These are phyloP conservation scores for Pseudomonodictys pantanalensis DNA, from an alignment of 495 filamentous ascomycete species.

Conservation along the genomic window DNA sequence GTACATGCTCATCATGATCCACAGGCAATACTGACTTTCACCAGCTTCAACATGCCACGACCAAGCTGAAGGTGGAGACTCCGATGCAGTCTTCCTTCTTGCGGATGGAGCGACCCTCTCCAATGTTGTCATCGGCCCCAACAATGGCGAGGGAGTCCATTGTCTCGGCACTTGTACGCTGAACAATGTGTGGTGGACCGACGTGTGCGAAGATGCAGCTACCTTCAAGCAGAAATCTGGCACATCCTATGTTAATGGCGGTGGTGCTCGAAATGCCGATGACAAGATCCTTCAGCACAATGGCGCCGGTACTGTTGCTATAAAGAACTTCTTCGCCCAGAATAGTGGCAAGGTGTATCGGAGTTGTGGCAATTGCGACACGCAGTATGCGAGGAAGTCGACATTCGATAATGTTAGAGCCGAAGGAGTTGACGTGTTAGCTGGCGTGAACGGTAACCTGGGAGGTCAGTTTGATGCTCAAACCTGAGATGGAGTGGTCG, in stretches of 20 bases:
- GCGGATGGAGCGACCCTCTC: slow-evolving; percentile 44
- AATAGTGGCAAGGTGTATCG: slow-evolving; percentile 31
- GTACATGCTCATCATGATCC: slow-evolving; percentile 28
- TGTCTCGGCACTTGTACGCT: slow-evolving; percentile 47
- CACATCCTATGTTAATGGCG: slow-evolving; percentile 52
- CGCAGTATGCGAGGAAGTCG: slow-evolving; percentile 20
- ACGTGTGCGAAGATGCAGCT: slow-evolving; percentile 41
- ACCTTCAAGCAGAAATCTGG: slow-evolving; percentile 43
- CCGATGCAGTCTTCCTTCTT: slow-evolving; percentile 45
- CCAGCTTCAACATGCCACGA: slow-evolving; percentile 37
- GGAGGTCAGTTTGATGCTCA: slow-evolving; percentile 23
- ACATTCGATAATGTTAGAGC: slow-evolving; percentile 24
- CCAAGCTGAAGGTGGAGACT: slow-evolving; percentile 40
- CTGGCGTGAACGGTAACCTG: slow-evolving; percentile 29
- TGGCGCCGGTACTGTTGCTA: slow-evolving; percentile 52
- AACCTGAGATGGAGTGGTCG: not conserved
- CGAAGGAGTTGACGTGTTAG: slow-evolving; percentile 11
- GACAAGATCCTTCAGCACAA: slow-evolving; percentile 69
- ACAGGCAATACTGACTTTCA: not conserved
- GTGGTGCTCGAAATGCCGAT: slow-evolving; percentile 55
- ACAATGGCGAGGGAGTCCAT: slow-evolving; percentile 49
- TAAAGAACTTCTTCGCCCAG: slow-evolving; percentile 31
- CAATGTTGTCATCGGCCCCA: slow-evolving; percentile 48
- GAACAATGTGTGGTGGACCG: slow-evolving; percentile 49
- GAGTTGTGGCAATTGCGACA: slow-evolving; percentile 31